Base-by-base conservation (phyloP, 2,329 filamentous ascomycete species). In the Colletotrichum liriopes region DNA sequence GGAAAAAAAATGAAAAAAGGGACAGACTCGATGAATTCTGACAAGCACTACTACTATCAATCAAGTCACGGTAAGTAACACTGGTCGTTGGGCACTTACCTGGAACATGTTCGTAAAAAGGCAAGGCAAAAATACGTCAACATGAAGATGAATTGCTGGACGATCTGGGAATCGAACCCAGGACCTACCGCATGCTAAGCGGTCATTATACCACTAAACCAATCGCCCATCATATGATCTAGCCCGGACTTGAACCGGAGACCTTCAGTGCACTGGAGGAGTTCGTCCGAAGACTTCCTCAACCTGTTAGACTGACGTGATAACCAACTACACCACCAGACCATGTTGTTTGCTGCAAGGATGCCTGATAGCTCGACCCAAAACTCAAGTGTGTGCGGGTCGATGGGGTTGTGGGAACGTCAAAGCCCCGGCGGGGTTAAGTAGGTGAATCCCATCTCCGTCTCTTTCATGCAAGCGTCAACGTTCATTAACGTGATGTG, bases 241-340 rank as follows among this genome's bases (percentile, higher is more conserved):
- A 68, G 69, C 65, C 69, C 65, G 69, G 69, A 72, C 69, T 69
- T 69, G 65, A 72, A 69, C 69, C 65, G 65, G 65, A 69, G 69
- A 72, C 69, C 69, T 72, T 72, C 65, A 72, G 69, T 69, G 61
- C 55, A 64, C 35, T 23, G 45, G 45, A 45, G 61, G 54, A 11
- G 7, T 37, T 2, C 5, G 8, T 11, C 7, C 11, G 8, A 7
- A 8, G 11, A 11, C 35, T 37, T 37, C 14, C 16, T 32, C 65
- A 18, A 47, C 2, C 58, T 80, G 82, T 85, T 85, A 85, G 82
- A 84, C 83, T 84, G 81, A 85, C 80, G 83, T 84, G 83, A 84
- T 85, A 84, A 84, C 82, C 83, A 84, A 84, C 83, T 80, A 79
- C 78, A 79, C 78, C 77, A 80, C 66, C 59, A 72, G 60, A 69